A percentile compares a stretch with the other conserved stretches of the same genome.
These are phyloP conservation scores for Scleroderma bovista DNA, from an alignment of 768 basidiomycete genomes.

Conservation along the genomic window DNA sequence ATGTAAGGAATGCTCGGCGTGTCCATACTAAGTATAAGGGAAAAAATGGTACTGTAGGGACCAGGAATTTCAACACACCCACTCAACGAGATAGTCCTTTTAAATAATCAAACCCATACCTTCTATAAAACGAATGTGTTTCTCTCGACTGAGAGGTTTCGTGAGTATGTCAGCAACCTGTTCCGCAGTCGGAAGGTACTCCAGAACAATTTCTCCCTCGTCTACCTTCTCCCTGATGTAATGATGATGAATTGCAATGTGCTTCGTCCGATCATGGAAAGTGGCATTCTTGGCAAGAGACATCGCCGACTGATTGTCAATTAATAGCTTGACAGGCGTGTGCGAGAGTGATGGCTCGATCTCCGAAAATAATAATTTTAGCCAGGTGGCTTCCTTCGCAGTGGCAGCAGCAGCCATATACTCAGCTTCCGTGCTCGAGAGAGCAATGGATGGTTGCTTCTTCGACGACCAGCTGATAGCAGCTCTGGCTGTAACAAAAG, in stretches of 20 bases:
- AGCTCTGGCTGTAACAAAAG: slow-evolving; percentile 28
- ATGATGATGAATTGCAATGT: slow-evolving; percentile 1
- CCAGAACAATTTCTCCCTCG: too few species aligned
- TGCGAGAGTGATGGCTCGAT: slow-evolving; percentile 8
- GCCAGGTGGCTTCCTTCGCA: slow-evolving; percentile 22
- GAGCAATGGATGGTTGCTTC: slow-evolving; percentile 10
- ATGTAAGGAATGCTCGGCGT: too few species aligned
- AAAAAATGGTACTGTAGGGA: too few species aligned
- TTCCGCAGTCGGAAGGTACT: slow-evolving; percentile 10
- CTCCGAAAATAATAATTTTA: slow-evolving; percentile 14
- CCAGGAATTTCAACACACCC: neutral
- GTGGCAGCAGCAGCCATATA: slow-evolving; percentile 36
- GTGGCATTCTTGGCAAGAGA: neutral
- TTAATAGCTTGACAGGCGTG: slow-evolving; percentile 8
- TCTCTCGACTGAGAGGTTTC: slow-evolving; percentile 9
- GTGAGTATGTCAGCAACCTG: slow-evolving; percentile 27
- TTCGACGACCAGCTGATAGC: slow-evolving; percentile 32
- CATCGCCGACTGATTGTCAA: slow-evolving; percentile 2
- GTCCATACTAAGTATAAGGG: too few species aligned
- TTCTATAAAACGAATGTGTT: neutral
- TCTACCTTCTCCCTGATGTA: neutral
- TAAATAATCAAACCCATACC: neutral
- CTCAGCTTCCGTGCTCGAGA: slow-evolving; percentile 36
- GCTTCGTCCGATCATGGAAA: neutral
- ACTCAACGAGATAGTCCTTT: neutral